These are phyloP conservation scores for Vitis labrusca DNA, from an alignment of 164 flowering plant species.

Conservation along the genomic window DNA sequence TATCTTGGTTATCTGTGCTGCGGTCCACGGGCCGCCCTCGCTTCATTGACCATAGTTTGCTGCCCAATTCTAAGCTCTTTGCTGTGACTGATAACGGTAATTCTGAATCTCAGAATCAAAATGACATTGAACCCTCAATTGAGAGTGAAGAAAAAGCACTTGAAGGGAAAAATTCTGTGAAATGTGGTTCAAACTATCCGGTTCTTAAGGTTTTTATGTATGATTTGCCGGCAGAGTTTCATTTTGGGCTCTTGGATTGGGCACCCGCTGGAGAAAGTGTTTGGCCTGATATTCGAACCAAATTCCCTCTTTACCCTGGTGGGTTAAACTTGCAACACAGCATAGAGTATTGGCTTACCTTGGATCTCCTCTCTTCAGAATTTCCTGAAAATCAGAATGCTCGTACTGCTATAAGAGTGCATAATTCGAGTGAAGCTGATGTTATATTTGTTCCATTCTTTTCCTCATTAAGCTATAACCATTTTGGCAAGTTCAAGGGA, in stretches of 20 bases:
- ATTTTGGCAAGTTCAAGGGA: constrained; percentile 52
- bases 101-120: constrained; percentile 13
- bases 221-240: constrained; percentile 88
- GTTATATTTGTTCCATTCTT: constrained; percentile 90
- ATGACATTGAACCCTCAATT: constrained; percentile 13
- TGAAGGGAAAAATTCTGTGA: constrained; percentile 3
- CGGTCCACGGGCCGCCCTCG: constrained; percentile 45
- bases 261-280: constrained; percentile 42
- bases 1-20: constrained; percentile 73
- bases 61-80: constrained; percentile 35
- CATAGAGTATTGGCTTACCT: constrained; percentile 90
- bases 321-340: constrained; percentile 94
- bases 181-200: constrained; percentile 16
- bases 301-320: constrained; percentile 76
- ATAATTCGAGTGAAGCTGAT: constrained; percentile 80
- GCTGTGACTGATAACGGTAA: constrained; percentile 16
- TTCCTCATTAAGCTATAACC: constrained; percentile 80
- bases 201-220: constrained; percentile 86
- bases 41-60: constrained; percentile 34
- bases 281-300: constrained; percentile 74
- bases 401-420: constrained; percentile 63
- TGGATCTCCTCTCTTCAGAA: constrained; percentile 75
- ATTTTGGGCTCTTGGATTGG: constrained; percentile 82
- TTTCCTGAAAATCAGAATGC: constrained; percentile 26
- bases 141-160: constrained; percentile 9